These are phyloP conservation scores for Tricholomella constricta DNA, from an alignment of 768 basidiomycete genomes.

Conservation along the genomic window DNA sequence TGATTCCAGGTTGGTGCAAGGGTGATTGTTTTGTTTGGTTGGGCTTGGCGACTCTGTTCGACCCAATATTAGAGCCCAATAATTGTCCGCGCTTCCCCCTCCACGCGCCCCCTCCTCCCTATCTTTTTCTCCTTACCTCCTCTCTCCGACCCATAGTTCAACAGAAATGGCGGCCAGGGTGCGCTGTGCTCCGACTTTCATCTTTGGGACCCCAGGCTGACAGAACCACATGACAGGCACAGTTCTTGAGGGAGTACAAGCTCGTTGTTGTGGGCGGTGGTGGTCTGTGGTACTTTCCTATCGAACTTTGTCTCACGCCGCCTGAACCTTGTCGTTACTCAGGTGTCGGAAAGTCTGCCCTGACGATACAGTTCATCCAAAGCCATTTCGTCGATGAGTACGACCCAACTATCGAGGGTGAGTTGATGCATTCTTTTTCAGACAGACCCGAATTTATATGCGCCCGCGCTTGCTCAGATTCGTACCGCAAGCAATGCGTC, in stretches of 20 bases:
- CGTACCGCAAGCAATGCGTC: conserved; percentile 95
- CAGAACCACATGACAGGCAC: conserved; percentile 52
- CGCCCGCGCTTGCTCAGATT: conserved; percentile 52
- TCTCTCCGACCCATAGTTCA: neutral
- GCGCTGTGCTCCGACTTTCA: conserved; percentile 12
- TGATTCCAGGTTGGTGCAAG: conserved; percentile 15
- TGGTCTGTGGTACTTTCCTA: conserved; percentile 52
- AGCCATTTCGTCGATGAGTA: conserved; percentile 91
- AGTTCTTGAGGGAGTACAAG: conserved; percentile 96
- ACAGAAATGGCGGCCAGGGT: conserved; percentile 42
- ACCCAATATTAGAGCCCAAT: conserved; percentile 12
- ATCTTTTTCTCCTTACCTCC: conserved; percentile 1
- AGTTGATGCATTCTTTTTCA: conserved; percentile 11
- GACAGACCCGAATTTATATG: neutral
- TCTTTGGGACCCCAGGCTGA: conserved; percentile 5
- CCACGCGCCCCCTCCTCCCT: conserved; percentile 13
- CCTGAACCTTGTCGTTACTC: neutral
- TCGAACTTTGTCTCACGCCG: neutral
- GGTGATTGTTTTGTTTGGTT: conserved; percentile 31
- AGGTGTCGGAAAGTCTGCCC: conserved; percentile 74
- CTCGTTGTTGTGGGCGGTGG: conserved; percentile 98
- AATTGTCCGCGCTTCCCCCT: conserved; percentile 8
- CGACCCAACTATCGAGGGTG: conserved; percentile 95
- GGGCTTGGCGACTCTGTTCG: conserved; percentile 13
- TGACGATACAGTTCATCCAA: conserved; percentile 99